Evolutionary conservation across 129 eudicot genomes (phyloP).

Genomic region (Kitagawia praeruptora): DNA sequence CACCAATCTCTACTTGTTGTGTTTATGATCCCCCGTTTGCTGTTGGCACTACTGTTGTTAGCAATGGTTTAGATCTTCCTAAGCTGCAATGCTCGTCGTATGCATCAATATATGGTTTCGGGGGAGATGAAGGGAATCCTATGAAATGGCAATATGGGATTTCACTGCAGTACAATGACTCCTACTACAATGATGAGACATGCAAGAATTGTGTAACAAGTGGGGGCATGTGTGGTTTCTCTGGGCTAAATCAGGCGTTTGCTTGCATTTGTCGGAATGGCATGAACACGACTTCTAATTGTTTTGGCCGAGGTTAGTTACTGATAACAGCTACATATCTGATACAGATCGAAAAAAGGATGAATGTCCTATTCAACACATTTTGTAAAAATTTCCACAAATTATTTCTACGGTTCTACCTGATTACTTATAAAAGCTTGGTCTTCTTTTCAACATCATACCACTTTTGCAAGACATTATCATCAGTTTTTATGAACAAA

Average conservation of each 20-base stretch:
- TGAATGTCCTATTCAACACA: not conserved
- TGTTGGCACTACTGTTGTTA: slow-evolving; percentile 20
- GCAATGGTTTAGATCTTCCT: slow-evolving; percentile 49
- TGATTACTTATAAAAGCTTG: no score
- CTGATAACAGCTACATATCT: not conserved
- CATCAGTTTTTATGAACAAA: no score
- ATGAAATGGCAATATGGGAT: slow-evolving; percentile 77
- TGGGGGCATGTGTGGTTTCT: slow-evolving; percentile 68
- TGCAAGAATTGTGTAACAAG: slow-evolving; percentile 71
- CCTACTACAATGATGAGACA: slow-evolving; percentile 32
- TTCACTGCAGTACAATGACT: slow-evolving; percentile 45
- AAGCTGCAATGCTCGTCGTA: slow-evolving; percentile 76
- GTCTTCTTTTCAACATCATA: no score
- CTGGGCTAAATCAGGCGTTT: slow-evolving; percentile 34
- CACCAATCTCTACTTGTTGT: slow-evolving; percentile 56
- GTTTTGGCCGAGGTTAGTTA: slow-evolving; percentile 49
- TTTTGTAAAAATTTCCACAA: not conserved
- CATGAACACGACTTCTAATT: slow-evolving; percentile 47
- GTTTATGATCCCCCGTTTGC: slow-evolving; percentile 50
- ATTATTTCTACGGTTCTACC: not conserved
- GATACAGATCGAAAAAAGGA: not conserved
- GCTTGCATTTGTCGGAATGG: slow-evolving; percentile 73
- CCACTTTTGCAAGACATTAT: no score
- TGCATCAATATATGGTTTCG: slow-evolving; percentile 58
- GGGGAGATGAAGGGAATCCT: slow-evolving; percentile 69